These are phyloP conservation scores for Dothistroma septosporum DNA, from an alignment of 2,329 filamentous ascomycete genomes.

Conservation along the genomic window DNA sequence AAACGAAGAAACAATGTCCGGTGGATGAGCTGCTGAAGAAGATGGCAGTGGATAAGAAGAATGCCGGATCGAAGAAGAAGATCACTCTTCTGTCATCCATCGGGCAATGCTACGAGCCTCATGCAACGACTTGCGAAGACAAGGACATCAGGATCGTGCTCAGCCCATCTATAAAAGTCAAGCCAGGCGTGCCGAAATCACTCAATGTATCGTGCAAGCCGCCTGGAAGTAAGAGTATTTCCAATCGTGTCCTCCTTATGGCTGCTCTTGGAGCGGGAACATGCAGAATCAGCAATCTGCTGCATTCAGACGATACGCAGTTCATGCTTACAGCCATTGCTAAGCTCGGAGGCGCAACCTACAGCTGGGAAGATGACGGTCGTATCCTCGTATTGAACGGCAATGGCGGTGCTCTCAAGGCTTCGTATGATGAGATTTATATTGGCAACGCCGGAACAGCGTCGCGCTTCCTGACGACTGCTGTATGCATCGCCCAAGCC, in stretches of 20 bases:
- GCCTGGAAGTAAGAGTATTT: conserved; percentile 95
- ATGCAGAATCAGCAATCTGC: conserved; percentile 83
- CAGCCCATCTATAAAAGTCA: conserved; percentile 71
- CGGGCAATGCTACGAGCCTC: conserved; percentile 79
- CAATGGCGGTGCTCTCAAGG: conserved; percentile 78
- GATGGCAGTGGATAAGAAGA: conserved; percentile 99
- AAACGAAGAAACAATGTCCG: conserved; percentile 80
- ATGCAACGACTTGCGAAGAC: conserved; percentile 86
- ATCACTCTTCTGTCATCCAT: conserved; percentile 89
- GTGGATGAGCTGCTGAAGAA: conserved; percentile 82
- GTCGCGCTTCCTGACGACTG: conserved; percentile 89
- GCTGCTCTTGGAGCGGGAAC: conserved; percentile 83
- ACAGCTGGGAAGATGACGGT: conserved; percentile 92
- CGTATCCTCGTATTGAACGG: conserved; percentile 84
- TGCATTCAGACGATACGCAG: conserved; percentile 95
- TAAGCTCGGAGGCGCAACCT: conserved; percentile 78
- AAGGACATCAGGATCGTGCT: conserved; percentile 76
- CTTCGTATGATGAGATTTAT: conserved; percentile 74
- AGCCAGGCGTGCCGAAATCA: conserved; percentile 63
- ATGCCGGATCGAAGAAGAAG: conserved; percentile 91
- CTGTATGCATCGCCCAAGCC: conserved; percentile 75
- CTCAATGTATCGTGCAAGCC: conserved; percentile 74
- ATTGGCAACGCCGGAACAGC: conserved; percentile 96
- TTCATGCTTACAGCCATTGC: conserved; percentile 93
- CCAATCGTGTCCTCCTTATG: conserved; percentile 89